These are phyloP conservation scores for Cupressus sempervirens DNA, from an alignment of 75 land plant genomes.

Conservation along the genomic window DNA sequence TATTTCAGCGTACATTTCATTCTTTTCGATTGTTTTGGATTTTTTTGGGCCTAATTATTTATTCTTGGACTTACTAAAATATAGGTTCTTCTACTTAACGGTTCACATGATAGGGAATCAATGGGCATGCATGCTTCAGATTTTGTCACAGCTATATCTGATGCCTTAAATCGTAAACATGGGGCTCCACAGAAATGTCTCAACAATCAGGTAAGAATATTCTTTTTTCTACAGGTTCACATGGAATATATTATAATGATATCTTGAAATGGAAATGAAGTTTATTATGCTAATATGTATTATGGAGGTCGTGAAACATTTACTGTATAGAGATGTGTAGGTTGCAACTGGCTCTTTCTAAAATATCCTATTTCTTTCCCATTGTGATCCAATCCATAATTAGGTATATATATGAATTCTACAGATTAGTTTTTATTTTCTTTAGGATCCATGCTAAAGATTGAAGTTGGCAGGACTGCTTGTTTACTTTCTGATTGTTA, in stretches of 20 bases:
- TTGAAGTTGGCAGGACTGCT: too few species aligned
- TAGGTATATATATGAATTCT: not conserved
- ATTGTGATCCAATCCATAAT: not conserved
- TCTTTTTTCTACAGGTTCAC: not conserved
- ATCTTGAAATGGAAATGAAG: not conserved
- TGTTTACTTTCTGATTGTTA: too few species aligned
- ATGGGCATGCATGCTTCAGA: conserved; percentile 78
- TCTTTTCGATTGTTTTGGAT: not conserved
- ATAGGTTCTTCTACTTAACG: conserved; percentile 88
- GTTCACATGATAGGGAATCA: conserved; percentile 92
- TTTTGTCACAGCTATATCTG: conserved; percentile 82
- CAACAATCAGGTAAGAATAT: conserved; percentile 45
- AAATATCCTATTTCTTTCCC: not conserved
- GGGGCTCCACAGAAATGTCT: conserved; percentile 56
- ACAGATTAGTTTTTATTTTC: not conserved
- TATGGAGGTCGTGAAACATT: not conserved
- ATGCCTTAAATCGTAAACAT: conserved; percentile 82
- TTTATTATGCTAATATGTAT: conserved; percentile 6
- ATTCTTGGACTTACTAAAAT: not conserved
- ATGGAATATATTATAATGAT: not conserved
- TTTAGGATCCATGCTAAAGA: not conserved
- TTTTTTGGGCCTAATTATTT: not conserved
- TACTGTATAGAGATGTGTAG: not conserved
- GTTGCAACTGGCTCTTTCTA: not conserved
- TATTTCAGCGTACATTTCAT: not conserved